Conservation (phyloP, 495 filamentous ascomycete genomes). For the Haplographium delicatum region DNA sequence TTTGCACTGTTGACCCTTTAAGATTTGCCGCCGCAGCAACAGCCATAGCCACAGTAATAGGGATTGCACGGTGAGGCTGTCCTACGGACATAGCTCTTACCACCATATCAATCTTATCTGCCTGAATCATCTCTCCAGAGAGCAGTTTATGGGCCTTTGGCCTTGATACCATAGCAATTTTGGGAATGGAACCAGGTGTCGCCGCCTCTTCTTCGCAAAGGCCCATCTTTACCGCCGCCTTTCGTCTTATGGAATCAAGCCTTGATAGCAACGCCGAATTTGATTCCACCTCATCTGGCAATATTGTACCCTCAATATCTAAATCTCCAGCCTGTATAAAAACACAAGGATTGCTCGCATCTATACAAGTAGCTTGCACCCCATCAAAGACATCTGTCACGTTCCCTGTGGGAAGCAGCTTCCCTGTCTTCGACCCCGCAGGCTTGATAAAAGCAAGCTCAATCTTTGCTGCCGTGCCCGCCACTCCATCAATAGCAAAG, state of each 20-base stretch:
- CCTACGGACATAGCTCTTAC: slow-evolving; percentile 38
- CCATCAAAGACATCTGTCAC: slow-evolving; percentile 47
- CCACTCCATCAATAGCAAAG: slow-evolving; percentile 64
- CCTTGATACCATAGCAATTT: slow-evolving; percentile 56
- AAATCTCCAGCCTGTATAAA: slow-evolving; percentile 54
- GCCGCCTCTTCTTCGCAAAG: slow-evolving; percentile 37
- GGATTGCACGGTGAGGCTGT: slow-evolving; percentile 61
- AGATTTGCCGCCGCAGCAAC: slow-evolving; percentile 53
- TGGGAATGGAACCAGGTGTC: slow-evolving; percentile 56
- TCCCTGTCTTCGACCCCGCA: slow-evolving; percentile 63
- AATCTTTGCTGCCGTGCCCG: slow-evolving; percentile 51
- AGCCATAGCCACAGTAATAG: slow-evolving; percentile 56
- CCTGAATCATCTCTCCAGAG: slow-evolving; percentile 25
- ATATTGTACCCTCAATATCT: slow-evolving; percentile 41
- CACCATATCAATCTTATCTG: slow-evolving; percentile 23
- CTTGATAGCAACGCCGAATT: slow-evolving; percentile 40
- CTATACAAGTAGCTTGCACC: slow-evolving; percentile 51
- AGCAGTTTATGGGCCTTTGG: slow-evolving; percentile 28
- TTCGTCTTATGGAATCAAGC: slow-evolving; percentile 56
- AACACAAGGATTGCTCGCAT: slow-evolving; percentile 63
- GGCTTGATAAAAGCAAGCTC: slow-evolving; percentile 60
- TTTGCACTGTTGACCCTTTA: slow-evolving; percentile 41
- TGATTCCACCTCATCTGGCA: slow-evolving; percentile 47
- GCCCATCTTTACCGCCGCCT: slow-evolving; percentile 60
- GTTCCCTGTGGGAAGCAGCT: slow-evolving; percentile 58